Conservation (phyloP, 441 rosid species). For the Pelargonium cotyledonis region DNA sequence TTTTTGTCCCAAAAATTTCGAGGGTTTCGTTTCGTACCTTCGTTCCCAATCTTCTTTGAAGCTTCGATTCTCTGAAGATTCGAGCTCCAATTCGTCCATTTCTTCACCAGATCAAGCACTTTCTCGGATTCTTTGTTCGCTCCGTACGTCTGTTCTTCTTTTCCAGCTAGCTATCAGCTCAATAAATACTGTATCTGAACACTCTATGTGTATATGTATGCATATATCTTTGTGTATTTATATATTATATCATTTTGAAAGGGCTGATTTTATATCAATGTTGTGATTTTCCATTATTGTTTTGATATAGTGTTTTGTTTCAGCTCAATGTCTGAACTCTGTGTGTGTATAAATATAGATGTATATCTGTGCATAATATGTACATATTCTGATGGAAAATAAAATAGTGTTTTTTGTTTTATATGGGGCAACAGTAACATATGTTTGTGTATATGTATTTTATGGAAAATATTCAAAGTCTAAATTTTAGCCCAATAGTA, state of each 20-base stretch:
- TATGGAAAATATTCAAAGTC: background rate
- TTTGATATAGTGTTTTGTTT: too few species aligned
- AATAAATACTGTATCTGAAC: background rate
- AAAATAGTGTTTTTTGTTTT: too few species aligned
- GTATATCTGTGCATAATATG: too few species aligned
- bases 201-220: too few species aligned
- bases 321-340: too few species aligned
- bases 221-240: too few species aligned
- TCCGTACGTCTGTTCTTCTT: background rate
- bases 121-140: background rate
- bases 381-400: background rate
- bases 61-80: conserved; percentile 1
- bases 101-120: background rate
- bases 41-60: background rate
- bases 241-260: too few species aligned
- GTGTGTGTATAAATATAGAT: too few species aligned
- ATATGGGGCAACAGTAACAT: too few species aligned
- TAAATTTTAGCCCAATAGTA: background rate
- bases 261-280: too few species aligned
- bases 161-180: background rate
- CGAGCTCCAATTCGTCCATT: background rate
- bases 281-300: too few species aligned
- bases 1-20: background rate
- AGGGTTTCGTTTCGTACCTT: conserved; percentile 3
- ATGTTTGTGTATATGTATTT: background rate